Evolutionary conservation across 192 early-diverging fungal species (phyloP).

Genomic region (Coemansia sp.): DNA sequence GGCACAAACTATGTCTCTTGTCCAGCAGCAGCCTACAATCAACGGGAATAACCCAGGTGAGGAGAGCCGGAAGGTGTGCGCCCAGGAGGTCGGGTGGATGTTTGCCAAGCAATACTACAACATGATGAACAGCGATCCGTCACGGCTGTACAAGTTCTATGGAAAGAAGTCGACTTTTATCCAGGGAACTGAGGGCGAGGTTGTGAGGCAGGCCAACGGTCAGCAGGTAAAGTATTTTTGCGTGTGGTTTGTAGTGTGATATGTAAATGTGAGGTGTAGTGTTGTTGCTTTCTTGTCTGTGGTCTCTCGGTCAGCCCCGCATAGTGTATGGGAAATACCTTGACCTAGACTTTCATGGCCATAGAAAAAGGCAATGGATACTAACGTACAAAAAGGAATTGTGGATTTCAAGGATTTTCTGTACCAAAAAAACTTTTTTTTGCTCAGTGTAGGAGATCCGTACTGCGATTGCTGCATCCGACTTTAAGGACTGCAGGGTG

Average conservation of each 20-base stretch:
- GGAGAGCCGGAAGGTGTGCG: conserved; percentile 31
- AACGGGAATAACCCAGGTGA: conserved; percentile 34
- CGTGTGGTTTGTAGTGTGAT: not conserved
- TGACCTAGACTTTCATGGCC: no score
- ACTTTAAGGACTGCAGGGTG: conserved; percentile 86
- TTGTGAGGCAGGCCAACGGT: conserved; percentile 64
- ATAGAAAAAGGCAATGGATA: not conserved
- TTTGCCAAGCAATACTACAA: conserved; percentile 97
- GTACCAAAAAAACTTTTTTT: not conserved
- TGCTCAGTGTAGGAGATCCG: conserved; percentile 72
- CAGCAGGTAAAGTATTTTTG: conserved; percentile 55
- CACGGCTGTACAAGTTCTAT: conserved; percentile 84
- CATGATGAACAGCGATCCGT: conserved; percentile 82
- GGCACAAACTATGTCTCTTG: conserved; percentile 28
- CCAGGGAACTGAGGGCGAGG: conserved; percentile 83
- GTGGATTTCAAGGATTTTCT: not conserved
- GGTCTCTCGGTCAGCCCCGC: no score
- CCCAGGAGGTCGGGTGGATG: conserved; percentile 85
- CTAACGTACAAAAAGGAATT: not conserved
- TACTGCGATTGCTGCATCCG: conserved; percentile 68
- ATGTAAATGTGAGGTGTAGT: no score
- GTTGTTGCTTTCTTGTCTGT: no score
- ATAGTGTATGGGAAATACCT: no score
- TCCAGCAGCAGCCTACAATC: conserved; percentile 38
- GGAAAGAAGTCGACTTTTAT: conserved; percentile 80